Conservation (phyloP, 2,329 filamentous ascomycete species). For the Ophiocordyceps camponoti-floridani region DNA sequence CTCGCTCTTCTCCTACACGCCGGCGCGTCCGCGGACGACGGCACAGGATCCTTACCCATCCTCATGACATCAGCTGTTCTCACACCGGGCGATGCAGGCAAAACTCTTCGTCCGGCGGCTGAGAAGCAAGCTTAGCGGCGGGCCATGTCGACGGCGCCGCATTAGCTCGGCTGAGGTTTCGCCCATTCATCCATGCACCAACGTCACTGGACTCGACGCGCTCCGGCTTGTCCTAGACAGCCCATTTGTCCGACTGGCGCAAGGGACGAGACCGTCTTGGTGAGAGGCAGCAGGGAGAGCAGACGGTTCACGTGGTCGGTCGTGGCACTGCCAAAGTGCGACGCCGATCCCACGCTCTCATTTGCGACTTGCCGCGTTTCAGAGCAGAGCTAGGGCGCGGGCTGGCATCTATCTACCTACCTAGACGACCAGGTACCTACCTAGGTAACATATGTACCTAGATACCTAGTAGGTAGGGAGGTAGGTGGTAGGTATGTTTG, state of each 20-base stretch:
- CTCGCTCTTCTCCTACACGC: too few relatives aligned
- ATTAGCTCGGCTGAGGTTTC: not conserved
- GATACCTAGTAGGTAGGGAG: too few relatives aligned
- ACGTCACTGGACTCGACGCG: not conserved
- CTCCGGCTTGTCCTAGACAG: not conserved
- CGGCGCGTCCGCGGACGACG: too few relatives aligned
- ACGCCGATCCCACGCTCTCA: not conserved
- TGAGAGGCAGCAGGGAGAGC: too few relatives aligned
- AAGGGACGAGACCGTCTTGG: not conserved
- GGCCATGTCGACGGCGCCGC: constrained; percentile 1
- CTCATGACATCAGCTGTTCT: not conserved
- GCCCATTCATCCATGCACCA: not conserved
- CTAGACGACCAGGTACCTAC: too few relatives aligned
- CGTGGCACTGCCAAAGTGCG: not conserved
- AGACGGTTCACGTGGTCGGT: not conserved
- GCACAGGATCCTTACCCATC: too few relatives aligned
- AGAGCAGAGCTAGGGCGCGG: not conserved
- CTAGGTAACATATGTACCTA: too few relatives aligned
- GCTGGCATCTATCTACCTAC: not conserved
- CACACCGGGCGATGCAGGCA: not conserved
- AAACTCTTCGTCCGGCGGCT: not conserved
- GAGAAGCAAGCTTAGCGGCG: not conserved
- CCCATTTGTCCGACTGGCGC: not conserved
- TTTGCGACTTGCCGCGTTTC: not conserved
- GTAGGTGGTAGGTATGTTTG: too few relatives aligned